Evolutionary conservation across 2,329 filamentous ascomycete species (phyloP).

Genomic region (Fusarium odoratissimum): DNA sequence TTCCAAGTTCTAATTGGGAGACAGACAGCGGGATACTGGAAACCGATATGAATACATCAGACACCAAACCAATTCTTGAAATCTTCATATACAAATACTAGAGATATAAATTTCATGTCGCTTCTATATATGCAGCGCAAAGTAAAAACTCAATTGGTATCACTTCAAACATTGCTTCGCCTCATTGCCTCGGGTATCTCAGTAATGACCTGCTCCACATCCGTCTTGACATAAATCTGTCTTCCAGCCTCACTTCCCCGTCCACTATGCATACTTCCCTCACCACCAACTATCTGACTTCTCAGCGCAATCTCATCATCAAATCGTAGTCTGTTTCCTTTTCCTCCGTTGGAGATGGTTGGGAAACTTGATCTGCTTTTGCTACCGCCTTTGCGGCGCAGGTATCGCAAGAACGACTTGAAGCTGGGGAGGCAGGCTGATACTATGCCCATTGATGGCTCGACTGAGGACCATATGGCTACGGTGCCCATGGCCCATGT

Average conservation of each 20-base stretch:
- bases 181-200: background rate
- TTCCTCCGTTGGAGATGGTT: background rate
- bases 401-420: constrained; percentile 2
- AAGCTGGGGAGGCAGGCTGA: constrained; percentile 21
- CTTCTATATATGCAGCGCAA: background rate
- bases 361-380: background rate
- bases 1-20: background rate
- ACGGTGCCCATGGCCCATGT: constrained; percentile 22
- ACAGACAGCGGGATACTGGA: background rate
- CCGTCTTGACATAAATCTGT: constrained; percentile 22
- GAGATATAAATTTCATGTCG: background rate
- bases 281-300: constrained; percentile 4
- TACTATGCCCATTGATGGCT: constrained; percentile 18
- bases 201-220: constrained; percentile 15
- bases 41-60: background rate
- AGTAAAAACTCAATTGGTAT: background rate
- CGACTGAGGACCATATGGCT: constrained; percentile 21
- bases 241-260: background rate
- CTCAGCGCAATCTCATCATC: constrained; percentile 20
- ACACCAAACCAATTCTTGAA: background rate
- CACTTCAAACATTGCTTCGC: background rate
- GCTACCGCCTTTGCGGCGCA: background rate
- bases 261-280: constrained; percentile 7
- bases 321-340: background rate
- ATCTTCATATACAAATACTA: background rate